Evolutionary conservation across 495 filamentous ascomycete species (phyloP).

Genomic region (Hyaloscypha hepaticicola): DNA sequence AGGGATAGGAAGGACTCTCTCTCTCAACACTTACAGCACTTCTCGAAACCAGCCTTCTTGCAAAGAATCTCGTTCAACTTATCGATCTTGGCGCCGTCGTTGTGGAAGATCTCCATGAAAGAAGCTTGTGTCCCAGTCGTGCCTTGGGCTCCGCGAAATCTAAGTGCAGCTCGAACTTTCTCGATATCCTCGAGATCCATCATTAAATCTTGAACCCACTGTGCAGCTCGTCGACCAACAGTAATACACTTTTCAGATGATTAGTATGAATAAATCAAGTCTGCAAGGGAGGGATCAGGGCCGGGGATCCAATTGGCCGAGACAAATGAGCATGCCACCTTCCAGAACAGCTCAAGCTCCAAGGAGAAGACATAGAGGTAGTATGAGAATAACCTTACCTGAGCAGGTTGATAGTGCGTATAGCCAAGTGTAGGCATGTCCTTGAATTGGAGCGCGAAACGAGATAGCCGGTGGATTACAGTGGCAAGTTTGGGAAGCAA

Average conservation of each 20-base stretch:
- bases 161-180: constrained; percentile 66
- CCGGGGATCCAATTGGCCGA: neutral
- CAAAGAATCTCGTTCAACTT: constrained; percentile 75
- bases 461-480: constrained; percentile 74
- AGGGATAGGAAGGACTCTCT: too few relatives aligned
- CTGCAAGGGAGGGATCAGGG: too few relatives aligned
- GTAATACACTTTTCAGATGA: constrained; percentile 55
- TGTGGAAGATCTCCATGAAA: constrained; percentile 66
- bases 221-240: constrained; percentile 72
- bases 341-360: too few relatives aligned
- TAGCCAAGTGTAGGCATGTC: constrained; percentile 26
- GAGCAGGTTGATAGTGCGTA: constrained; percentile 42
- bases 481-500: constrained; percentile 83
- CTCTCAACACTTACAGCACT: too few relatives aligned
- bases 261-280: neutral
- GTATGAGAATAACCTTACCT: neutral
- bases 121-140: constrained; percentile 64
- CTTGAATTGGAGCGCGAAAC: constrained; percentile 78
- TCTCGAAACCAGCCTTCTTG: constrained; percentile 79
- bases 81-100: constrained; percentile 76
- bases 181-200: constrained; percentile 86
- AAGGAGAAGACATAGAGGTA: neutral
- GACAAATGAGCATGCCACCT: too few relatives aligned
- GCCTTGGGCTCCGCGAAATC: constrained; percentile 78
- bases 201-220: constrained; percentile 73